Conservation (phyloP, 495 filamentous ascomycete genomes). For the Xylaria scruposa region DNA sequence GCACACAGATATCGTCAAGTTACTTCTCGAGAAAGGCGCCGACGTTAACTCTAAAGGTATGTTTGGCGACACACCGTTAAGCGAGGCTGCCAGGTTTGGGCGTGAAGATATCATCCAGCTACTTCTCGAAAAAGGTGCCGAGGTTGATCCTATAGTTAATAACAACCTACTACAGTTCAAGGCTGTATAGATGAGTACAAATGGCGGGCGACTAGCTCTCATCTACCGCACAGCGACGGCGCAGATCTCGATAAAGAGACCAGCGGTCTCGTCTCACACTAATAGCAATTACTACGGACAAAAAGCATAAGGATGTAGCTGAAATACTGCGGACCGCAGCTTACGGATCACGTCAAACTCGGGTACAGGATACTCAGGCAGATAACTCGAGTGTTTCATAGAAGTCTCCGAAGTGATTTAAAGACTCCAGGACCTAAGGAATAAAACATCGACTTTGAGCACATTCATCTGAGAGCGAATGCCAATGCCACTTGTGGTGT, state of each 20-base stretch:
- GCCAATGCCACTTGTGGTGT: neutral
- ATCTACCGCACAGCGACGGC: too few species aligned
- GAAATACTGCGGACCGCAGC: neutral
- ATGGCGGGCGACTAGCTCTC: too few species aligned
- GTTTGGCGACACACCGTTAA: neutral
- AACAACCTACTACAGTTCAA: too few species aligned
- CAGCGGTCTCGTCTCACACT: neutral
- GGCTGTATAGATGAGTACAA: too few species aligned
- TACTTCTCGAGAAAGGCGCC: neutral
- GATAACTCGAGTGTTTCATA: neutral
- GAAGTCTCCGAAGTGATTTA: neutral
- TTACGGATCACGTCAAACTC: neutral
- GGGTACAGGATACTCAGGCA: neutral
- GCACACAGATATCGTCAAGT: neutral
- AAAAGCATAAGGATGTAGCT: neutral
- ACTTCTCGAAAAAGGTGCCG: neutral
- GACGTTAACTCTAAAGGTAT: neutral
- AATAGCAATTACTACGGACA: neutral
- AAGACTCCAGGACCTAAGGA: neutral
- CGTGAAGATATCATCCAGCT: neutral
- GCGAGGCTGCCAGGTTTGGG: neutral
- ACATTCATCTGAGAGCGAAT: neutral
- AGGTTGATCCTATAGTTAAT: too few species aligned
- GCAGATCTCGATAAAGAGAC: neutral
- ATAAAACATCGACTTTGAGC: neutral